Base-by-base conservation (phyloP, 2,329 filamentous ascomycete genomes). In the Cercospora nicotianae region DNA sequence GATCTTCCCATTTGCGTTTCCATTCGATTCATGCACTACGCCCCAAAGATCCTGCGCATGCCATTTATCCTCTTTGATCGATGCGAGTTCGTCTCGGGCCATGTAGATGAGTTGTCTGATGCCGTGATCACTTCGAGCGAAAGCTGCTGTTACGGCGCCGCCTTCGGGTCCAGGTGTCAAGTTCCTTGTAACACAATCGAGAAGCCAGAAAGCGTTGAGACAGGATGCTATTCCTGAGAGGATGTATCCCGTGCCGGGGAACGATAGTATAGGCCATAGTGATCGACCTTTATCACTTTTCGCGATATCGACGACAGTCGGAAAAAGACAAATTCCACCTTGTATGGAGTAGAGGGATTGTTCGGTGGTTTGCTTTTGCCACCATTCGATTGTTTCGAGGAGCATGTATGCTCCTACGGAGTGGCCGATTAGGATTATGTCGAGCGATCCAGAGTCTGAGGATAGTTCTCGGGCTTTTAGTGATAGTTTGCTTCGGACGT, bases 11-110 rank as follows among this genome's bases (percentile, higher is more conserved):
- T 63, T 26, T 8, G 31, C 3, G 8, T 39, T 18, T 9, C n/a
- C 16, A 39, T 39, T 39, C 16, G 5, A n/a, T 9, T 42, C 10
- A 12, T 60, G 61, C 1, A 51, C 58, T 6, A 82, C 80, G 1
- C 86, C 87, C 87, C 87, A 90, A 48, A 89, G 79, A 67, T 87
- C 85, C 65, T 84, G 82, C 20, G 82, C 82, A 86, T 87, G 89
- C 85, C 86, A 88, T 72, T 82, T 82, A 72, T 89, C 86, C 1
- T 80, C 75, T 4, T 82, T 84, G 66, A 89, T 88, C 20, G 82
- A 80, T 4, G 75, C 74, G 82, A 89, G 86, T 75, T 90, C 87
- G 71, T 87, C 83, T 16, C 81, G 80, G 1, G 85, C 86, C 81
- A 89, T 85, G 74, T 86, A 80, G 77, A 89, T 77, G n/a, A 86